Conservation (phyloP, 768 basidiomycete genomes). For the Rhodosporidiobolus sp. region DNA sequence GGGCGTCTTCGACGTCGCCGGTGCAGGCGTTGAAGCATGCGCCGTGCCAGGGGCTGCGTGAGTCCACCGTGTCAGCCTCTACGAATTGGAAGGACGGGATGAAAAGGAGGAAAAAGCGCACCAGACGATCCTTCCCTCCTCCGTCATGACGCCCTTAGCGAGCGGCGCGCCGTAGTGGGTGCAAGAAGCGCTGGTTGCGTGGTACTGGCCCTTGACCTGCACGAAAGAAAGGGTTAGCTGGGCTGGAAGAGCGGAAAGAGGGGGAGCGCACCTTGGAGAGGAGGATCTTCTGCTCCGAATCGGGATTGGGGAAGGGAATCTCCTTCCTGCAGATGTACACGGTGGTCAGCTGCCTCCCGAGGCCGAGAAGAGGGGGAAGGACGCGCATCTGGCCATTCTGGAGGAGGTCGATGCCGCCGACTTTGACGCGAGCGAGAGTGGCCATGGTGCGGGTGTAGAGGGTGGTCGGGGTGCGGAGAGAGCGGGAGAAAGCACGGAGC, state of each 20-base stretch:
- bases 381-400: slow-evolving; percentile 66
- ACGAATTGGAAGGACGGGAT: background rate
- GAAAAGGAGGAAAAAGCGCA: background rate
- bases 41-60: slow-evolving; percentile 81
- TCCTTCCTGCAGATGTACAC: slow-evolving; percentile 62
- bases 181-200: slow-evolving; percentile 69
- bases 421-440: slow-evolving; percentile 50
- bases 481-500: background rate
- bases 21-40: slow-evolving; percentile 79
- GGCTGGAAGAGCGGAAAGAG: background rate
- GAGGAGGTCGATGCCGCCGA: slow-evolving; percentile 60
- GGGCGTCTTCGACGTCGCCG: slow-evolving; percentile 87
- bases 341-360: background rate
- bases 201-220: slow-evolving; percentile 60
- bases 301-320: slow-evolving; percentile 55
- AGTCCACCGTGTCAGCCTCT: no score
- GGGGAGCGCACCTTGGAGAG: slow-evolving; percentile 56
- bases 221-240: background rate
- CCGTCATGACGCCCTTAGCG: slow-evolving; percentile 72
- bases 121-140: slow-evolving; percentile 75
- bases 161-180: slow-evolving; percentile 90
- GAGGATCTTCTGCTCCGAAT: slow-evolving; percentile 73
- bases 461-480: background rate
- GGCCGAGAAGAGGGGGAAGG: background rate
- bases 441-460: background rate